Base-by-base conservation (phyloP, 2,329 filamentous ascomycete species). In the Hypoxylon sp. region DNA sequence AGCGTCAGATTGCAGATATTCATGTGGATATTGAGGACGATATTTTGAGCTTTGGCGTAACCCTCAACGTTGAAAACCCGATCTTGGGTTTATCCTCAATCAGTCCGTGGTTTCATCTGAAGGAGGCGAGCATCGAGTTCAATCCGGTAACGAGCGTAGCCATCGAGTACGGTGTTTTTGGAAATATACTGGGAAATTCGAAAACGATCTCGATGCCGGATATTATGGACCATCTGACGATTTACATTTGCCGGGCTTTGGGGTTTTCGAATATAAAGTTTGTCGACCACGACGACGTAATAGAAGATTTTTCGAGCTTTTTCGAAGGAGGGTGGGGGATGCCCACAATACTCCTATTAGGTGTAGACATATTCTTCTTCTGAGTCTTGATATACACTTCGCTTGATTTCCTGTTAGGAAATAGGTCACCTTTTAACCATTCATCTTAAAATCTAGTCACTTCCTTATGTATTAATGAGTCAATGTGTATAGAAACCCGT, bases 1-100 rank as follows among this genome's bases (percentile, higher is more conserved):
- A 19, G 19, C 29, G 37, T 44, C 46, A 60, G 24, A 47, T 54
- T 42, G 39, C 47, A 29, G 48, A 61, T 24, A 10, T 48, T 33
- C 24, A 19, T 19, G 37, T 44, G n/a, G 19, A 13, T 11, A 24
- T 53, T 9, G 5, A 52, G 24, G 48, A 54, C 8, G 33, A 47
- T n/a, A 52, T 63, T 11, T 26, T 39, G 22, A 57, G 47, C 22
- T 46, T 47, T n/a, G 35, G 31, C 14, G 24, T 51, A 6, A 9
- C 48, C 31, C 42, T 54, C 17, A 55, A 55, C 11, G 17, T 55
- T 8, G 50, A 55, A 13, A 48, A 6, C 22, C 58, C 17, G 2
- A 26, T 50, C n/a, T 3, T 29, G n/a, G 52, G 44, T 9, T n/a
- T 5, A 11, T 13, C 2, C 3, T 5, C 31, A 31, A 26, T 14